These are phyloP conservation scores for Periconia macrospinosa DNA, from an alignment of 2,329 filamentous ascomycete genomes.

Conservation along the genomic window DNA sequence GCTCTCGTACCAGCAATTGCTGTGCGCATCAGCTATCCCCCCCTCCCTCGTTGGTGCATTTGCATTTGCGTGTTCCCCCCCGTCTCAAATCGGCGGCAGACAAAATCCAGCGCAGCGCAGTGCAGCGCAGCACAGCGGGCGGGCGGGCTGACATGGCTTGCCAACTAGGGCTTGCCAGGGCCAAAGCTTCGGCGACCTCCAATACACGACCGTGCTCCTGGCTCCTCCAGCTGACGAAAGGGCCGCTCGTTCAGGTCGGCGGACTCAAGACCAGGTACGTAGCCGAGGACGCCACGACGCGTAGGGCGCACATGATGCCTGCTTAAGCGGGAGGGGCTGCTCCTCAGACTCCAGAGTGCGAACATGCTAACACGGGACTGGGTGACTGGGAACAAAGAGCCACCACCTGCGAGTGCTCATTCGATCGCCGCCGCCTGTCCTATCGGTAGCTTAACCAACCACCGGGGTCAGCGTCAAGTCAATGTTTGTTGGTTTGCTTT, in stretches of 20 bases:
- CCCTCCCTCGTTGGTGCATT: background rate
- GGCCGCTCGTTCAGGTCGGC: conserved; percentile 23
- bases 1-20: no score
- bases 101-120: background rate
- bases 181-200: conserved; percentile 33
- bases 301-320: conserved; percentile 36
- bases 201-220: conserved; percentile 24
- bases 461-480: background rate
- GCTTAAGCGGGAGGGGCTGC: conserved; percentile 23
- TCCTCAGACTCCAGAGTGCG: background rate
- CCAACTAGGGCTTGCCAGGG: no score
- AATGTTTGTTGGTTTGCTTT: background rate
- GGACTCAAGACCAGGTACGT: conserved; percentile 20
- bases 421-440: conserved; percentile 3
- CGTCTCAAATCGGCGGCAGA: conserved; percentile 2
- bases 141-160: background rate
- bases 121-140: no score
- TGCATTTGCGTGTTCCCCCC: background rate
- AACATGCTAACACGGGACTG: no score
- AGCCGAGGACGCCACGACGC: conserved; percentile 18
- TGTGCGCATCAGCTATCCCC: no score
- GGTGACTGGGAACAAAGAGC: background rate
- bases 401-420: background rate
- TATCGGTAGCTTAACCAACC: background rate
- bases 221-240: conserved; percentile 30